Conservation (phyloP, 352 stramenopile species). For the Phytopythium aichiense region DNA sequence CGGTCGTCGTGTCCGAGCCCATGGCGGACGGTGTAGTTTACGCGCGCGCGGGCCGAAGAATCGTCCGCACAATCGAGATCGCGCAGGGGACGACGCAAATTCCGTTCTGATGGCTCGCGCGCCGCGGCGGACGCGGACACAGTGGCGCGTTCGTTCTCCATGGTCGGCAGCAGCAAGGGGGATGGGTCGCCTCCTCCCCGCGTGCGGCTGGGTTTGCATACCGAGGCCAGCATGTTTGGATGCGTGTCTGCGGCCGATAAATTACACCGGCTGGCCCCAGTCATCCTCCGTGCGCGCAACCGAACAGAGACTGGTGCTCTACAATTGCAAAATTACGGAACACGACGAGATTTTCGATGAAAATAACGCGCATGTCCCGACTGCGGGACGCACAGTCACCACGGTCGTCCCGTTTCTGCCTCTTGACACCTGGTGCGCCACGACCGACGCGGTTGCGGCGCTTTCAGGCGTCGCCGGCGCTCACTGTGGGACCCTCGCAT, state of each 20-base stretch:
- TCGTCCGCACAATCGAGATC: neutral
- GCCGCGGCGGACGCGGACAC: neutral
- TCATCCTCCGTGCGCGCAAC: slow-evolving; percentile 2
- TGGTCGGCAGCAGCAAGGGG: neutral
- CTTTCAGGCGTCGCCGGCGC: neutral
- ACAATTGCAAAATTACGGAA: neutral
- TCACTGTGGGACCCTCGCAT: neutral
- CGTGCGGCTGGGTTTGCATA: neutral
- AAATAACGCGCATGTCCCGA: neutral
- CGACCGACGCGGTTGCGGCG: slow-evolving; percentile 6
- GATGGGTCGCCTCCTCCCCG: too few species aligned
- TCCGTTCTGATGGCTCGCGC: neutral
- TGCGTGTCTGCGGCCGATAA: neutral
- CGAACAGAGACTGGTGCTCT: neutral
- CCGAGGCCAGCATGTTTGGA: too few species aligned
- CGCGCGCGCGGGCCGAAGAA: neutral
- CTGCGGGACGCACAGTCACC: slow-evolving; percentile 1
- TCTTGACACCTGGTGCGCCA: slow-evolving; percentile 4
- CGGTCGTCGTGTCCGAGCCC: too few species aligned
- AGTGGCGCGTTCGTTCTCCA: neutral
- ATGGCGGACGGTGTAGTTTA: slow-evolving; percentile 2
- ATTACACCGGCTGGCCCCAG: neutral
- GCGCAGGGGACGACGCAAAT: neutral
- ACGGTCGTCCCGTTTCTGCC: neutral
- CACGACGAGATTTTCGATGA: neutral